Percentiles rank a stretch among this genome's conserved stretches.
Conservation (phyloP, 495 filamentous ascomycete species). For the Lindgomyces ingoldianus region DNA sequence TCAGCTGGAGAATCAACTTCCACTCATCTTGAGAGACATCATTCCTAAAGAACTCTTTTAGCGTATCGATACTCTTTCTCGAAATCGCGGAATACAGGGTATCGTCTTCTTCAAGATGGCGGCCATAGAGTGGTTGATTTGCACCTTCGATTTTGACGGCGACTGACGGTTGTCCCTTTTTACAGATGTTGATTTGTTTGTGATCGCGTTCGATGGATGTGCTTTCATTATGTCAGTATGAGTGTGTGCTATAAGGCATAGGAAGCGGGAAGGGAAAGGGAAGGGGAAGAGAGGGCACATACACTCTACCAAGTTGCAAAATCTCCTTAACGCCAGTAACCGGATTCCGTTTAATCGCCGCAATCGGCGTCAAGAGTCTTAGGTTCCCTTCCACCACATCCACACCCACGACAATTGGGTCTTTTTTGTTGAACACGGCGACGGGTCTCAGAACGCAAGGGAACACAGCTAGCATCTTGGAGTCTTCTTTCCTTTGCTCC, state of each 20-base stretch:
- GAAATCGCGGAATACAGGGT: slow-evolving; percentile 83
- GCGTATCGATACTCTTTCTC: slow-evolving; percentile 82
- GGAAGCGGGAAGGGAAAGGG: not conserved
- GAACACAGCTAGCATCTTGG: slow-evolving; percentile 93
- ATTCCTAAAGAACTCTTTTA: slow-evolving; percentile 92
- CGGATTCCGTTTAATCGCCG: slow-evolving; percentile 77
- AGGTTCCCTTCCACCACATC: slow-evolving; percentile 91
- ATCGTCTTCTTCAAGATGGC: slow-evolving; percentile 94
- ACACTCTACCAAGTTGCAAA: slow-evolving; percentile 88
- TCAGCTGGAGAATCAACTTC: slow-evolving; percentile 87
- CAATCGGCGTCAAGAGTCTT: slow-evolving; percentile 81
- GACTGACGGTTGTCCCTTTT: slow-evolving; percentile 94
- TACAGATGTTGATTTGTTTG: slow-evolving; percentile 87
- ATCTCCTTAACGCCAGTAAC: slow-evolving; percentile 80
- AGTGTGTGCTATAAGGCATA: not conserved
- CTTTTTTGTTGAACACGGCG: slow-evolving; percentile 97
- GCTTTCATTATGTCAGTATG: slow-evolving; percentile 48
- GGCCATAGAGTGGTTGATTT: slow-evolving; percentile 93
- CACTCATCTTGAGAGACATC: slow-evolving; percentile 95
- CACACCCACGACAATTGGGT: slow-evolving; percentile 92
- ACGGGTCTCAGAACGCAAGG: slow-evolving; percentile 87
- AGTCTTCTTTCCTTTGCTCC: slow-evolving; percentile 93
- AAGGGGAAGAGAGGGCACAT: slow-evolving; percentile 53
- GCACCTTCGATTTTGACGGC: slow-evolving; percentile 96
- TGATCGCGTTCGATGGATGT: slow-evolving; percentile 95